Base-by-base conservation (phyloP, 2,329 filamentous ascomycete genomes). In the Cryphonectria carpinicola region DNA sequence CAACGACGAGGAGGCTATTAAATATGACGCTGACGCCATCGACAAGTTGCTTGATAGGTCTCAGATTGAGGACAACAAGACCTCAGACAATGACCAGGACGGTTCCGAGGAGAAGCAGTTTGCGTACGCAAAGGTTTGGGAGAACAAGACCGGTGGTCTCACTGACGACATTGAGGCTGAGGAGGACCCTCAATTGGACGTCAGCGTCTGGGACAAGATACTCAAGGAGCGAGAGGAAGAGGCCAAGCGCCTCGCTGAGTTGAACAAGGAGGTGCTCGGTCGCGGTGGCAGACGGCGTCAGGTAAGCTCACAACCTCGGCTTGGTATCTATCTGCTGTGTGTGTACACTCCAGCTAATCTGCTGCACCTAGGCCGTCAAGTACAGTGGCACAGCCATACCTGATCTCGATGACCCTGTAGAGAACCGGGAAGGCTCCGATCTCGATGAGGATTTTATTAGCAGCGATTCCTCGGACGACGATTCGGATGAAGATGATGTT, bases 91-190 rank as follows among this genome's bases (percentile, higher is more conserved):
- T 65, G 81, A 84, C 32, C 46, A 66, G 8, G 60, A 25, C 8
- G 56, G 19, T 22, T 87, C 88, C 0, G 89, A 90, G 0, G 93
- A 97, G 78, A 91, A 90, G 0, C 92, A 95, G 69, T 99, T 98
- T 79, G 93, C 92, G 5, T 93, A 96, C 80, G 95, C 95, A 54
- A 89, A 93, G 61, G 92, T 99, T 1, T 99, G 96, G 96, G 92
- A 92, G 4, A 97, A 97, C 76, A 92, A 97, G 49, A 88, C 89
- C 74, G 89, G 87, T 10, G 84, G 85, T 0, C 84, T 97, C 7
- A 87, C 90, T 65, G 90, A 92, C 25, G 86, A 88, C 35, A 78
- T 92, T 32, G 84, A 88, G 35, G 82, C 83, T 7, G 83, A 85
- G 2, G 84, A 88, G 37, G 86, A 87, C 8, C 83, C 86, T 6